Evolutionary conservation across 495 filamentous ascomycete species (phyloP).

Genomic region (Penicillium taxi): DNA sequence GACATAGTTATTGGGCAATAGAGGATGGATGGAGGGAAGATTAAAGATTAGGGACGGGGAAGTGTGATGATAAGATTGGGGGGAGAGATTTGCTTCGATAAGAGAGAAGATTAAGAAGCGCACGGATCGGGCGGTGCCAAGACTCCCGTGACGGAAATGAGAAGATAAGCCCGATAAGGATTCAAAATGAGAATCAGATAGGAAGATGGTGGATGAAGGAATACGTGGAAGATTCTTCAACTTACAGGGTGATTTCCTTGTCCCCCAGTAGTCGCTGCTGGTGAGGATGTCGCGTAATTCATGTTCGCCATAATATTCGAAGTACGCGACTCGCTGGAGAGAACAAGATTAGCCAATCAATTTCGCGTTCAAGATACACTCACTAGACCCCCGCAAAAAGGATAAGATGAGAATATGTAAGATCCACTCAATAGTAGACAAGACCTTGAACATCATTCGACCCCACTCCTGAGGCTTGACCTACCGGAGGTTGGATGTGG

Average conservation of each 20-base stretch:
- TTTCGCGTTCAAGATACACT: slow-evolving; percentile 7
- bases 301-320: slow-evolving; percentile 48
- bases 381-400: slow-evolving; percentile 4
- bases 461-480: no score
- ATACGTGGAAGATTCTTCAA: slow-evolving; percentile 5
- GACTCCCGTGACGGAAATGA: slow-evolving; percentile 15
- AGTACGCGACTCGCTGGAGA: slow-evolving; percentile 43
- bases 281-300: slow-evolving; percentile 57
- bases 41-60: slow-evolving; percentile 8
- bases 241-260: slow-evolving; percentile 61
- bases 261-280: slow-evolving; percentile 59
- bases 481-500: slow-evolving; percentile 62
- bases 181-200: slow-evolving; percentile 14
- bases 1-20: slow-evolving; percentile 54
- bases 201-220: neutral
- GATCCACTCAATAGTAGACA: no score
- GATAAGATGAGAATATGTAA: slow-evolving; percentile 1
- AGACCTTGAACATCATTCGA: no score
- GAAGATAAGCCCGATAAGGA: slow-evolving; percentile 18
- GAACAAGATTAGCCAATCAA: slow-evolving; percentile 27
- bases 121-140: slow-evolving; percentile 35
- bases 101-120: slow-evolving; percentile 32
- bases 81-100: slow-evolving; percentile 43
- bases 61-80: slow-evolving; percentile 45
- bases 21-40: slow-evolving; percentile 13